Percentiles rank a stretch among this genome's conserved stretches.
These are phyloP conservation scores for Azolla pinnata DNA, from an alignment of 75 land plant genomes.

Conservation along the genomic window DNA sequence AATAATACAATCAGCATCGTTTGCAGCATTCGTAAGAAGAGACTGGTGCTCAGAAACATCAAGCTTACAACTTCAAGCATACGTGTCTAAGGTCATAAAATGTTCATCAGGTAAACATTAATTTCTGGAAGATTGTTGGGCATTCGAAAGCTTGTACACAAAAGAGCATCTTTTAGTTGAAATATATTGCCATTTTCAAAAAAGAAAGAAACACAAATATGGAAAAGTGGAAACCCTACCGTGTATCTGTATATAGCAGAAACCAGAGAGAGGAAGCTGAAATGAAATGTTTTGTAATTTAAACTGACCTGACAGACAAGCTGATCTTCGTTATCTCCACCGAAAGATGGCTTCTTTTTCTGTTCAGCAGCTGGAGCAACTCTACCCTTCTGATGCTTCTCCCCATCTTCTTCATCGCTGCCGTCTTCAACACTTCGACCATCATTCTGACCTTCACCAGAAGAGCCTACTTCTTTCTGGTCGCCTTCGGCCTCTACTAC, in stretches of 20 bases:
- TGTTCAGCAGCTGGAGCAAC: neutral
- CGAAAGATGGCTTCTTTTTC: neutral
- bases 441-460: neutral
- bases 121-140: too few species aligned
- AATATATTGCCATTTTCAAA: too few species aligned
- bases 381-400: neutral
- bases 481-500: slow-evolving; percentile 1
- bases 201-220: too few species aligned
- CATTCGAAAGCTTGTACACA: too few species aligned
- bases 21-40: too few species aligned
- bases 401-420: slow-evolving; percentile 18
- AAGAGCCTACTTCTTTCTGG: slow-evolving; percentile 8
- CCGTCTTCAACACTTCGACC: slow-evolving; percentile 2
- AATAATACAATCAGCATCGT: too few species aligned
- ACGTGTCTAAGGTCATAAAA: too few species aligned
- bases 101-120: too few species aligned
- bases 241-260: neutral
- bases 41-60: too few species aligned
- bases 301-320: neutral
- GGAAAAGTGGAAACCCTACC: neutral
- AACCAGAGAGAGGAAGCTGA: neutral
- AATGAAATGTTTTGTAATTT: neutral
- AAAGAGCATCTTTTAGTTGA: too few species aligned
- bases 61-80: too few species aligned
- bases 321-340: neutral